Evolutionary conservation across 2,329 filamentous ascomycete genomes (phyloP).

Genomic region (Hymenoscyphus linearis): DNA sequence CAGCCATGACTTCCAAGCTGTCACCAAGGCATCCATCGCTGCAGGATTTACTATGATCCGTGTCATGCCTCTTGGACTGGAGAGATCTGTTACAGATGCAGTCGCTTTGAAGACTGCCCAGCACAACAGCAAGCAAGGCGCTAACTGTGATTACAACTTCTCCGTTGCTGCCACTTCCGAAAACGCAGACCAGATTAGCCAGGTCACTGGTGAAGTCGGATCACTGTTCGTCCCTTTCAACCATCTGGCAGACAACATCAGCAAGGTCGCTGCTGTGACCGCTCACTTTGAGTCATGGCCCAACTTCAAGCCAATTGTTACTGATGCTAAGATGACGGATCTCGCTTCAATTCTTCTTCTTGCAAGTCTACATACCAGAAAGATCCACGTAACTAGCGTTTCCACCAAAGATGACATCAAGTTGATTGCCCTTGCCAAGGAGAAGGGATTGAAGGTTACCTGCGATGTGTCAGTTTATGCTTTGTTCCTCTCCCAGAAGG

Average conservation of each 20-base stretch:
- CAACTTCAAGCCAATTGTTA: conserved; percentile 71
- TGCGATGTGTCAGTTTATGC: conserved; percentile 80
- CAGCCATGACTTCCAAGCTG: conserved; percentile 62
- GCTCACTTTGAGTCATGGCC: conserved; percentile 77
- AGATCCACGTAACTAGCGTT: conserved; percentile 74
- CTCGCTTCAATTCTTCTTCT: conserved; percentile 74
- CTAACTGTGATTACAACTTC: conserved; percentile 75
- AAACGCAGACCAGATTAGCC: conserved; percentile 70
- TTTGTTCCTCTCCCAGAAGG: conserved; percentile 66
- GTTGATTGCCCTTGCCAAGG: conserved; percentile 71
- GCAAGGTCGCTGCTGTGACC: conserved; percentile 74
- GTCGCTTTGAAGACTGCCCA: conserved; percentile 67
- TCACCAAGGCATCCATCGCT: conserved; percentile 69
- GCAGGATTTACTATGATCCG: conserved; percentile 77
- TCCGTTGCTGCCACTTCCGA: conserved; percentile 68
- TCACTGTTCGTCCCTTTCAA: conserved; percentile 82
- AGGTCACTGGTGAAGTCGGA: conserved; percentile 67
- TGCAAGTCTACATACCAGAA: conserved; percentile 71
- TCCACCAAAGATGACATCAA: conserved; percentile 77
- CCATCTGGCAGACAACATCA: conserved; percentile 72
- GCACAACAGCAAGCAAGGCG: conserved; percentile 61
- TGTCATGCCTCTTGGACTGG: conserved; percentile 69
- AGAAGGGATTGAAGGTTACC: conserved; percentile 75
- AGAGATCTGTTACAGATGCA: conserved; percentile 68
- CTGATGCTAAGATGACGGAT: conserved; percentile 74